Evolutionary conservation across 257 asterid genomes (phyloP).

Genomic region (Solanum corneliomulleri): DNA sequence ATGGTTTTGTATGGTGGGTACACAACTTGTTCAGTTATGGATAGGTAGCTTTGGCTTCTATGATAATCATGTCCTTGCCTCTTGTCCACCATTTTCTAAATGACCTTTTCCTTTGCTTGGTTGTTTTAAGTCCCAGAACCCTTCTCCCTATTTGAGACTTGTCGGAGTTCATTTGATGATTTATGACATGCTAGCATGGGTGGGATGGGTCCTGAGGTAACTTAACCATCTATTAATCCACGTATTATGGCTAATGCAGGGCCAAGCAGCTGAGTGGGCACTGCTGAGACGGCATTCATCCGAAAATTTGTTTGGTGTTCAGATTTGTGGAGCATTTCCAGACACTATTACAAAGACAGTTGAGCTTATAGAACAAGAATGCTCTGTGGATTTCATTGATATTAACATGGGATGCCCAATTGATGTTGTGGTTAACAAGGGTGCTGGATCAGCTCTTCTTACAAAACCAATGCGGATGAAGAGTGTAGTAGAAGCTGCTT

Average conservation of each 20-base stretch:
- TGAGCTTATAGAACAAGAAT: constrained; percentile 85
- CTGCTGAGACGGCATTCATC: constrained; percentile 91
- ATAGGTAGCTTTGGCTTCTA: neutral
- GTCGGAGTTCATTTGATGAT: neutral
- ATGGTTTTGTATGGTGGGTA: neutral
- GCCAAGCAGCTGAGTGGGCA: constrained; percentile 99
- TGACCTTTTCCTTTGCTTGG: neutral
- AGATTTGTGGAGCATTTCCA: constrained; percentile 93
- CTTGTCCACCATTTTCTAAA: neutral
- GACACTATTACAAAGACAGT: constrained; percentile 88
- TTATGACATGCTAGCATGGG: neutral
- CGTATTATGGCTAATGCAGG: constrained; percentile 31
- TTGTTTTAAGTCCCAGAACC: neutral
- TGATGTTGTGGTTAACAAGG: constrained; percentile 80
- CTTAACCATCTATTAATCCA: neutral
- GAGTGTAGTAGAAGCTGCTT: constrained; percentile 70
- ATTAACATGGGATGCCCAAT: constrained; percentile 99
- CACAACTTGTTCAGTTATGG: neutral
- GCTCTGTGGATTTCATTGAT: constrained; percentile 89
- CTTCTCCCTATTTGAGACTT: neutral
- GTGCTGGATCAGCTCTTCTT: constrained; percentile 94
- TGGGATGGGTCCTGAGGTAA: neutral
- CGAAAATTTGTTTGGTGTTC: constrained; percentile 89
- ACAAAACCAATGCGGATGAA: constrained; percentile 82
- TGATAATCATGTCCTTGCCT: neutral